Evolutionary conservation across 495 filamentous ascomycete genomes (phyloP).

Genomic region (Trichoderma asperelloides): DNA sequence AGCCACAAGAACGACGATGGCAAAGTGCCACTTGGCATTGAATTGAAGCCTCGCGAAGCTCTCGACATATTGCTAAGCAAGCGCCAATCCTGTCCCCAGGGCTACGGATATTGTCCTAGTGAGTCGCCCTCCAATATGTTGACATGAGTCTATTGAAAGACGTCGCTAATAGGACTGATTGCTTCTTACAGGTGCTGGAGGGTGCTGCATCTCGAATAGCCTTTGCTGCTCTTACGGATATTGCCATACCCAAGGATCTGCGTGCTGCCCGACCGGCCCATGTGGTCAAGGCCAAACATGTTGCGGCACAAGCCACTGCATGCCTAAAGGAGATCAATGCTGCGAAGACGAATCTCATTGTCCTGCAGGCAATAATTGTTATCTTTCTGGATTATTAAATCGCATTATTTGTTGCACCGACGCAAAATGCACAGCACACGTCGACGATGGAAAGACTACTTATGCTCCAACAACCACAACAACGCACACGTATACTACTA

Average conservation of each 20-base stretch:
- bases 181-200: slow-evolving; percentile 13
- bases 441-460: slow-evolving; percentile 9
- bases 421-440: slow-evolving; percentile 11
- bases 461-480: background rate
- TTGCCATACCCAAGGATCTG: slow-evolving; percentile 14
- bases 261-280: slow-evolving; percentile 18
- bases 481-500: slow-evolving; percentile 8
- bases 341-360: slow-evolving; percentile 20
- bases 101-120: slow-evolving; percentile 21
- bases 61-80: slow-evolving; percentile 9
- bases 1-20: background rate
- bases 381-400: background rate
- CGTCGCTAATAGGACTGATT: background rate
- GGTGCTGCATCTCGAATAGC: slow-evolving; percentile 19
- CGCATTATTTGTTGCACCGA: slow-evolving; percentile 12
- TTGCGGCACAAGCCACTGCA: slow-evolving; percentile 19
- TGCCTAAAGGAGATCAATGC: slow-evolving; percentile 18
- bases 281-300: slow-evolving; percentile 19
- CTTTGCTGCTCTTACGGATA: slow-evolving; percentile 20
- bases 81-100: slow-evolving; percentile 19
- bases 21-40: background rate
- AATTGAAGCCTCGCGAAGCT: background rate
- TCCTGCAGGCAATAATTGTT: slow-evolving; percentile 20
- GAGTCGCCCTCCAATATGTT: slow-evolving; percentile 8
- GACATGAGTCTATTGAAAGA: background rate